phyloP scores from a whole-genome alignment of 108 stramenopile species.

The Cyclostephanos invisitatus region DNA sequence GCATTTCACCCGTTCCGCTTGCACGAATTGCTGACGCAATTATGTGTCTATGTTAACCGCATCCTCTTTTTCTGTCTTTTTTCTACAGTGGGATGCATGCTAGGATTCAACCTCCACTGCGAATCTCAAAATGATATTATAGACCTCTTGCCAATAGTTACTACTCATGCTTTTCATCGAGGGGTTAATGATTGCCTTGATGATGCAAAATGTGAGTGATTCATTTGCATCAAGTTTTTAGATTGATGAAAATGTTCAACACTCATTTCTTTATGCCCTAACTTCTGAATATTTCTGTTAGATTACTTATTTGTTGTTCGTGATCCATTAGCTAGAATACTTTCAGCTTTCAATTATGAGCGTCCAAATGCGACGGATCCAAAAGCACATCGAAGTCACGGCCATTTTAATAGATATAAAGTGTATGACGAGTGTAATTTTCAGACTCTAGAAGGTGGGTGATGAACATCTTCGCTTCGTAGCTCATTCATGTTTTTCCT shows the following conservation, averaged over 20 bases:
- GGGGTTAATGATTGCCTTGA: conserved; percentile 41
- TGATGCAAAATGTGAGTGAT: conserved; percentile 21
- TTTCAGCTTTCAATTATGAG: conserved; percentile 44
- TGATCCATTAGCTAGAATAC: conserved; percentile 31
- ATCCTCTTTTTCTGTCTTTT: background rate
- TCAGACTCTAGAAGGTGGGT: conserved; percentile 24
- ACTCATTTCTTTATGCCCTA: background rate
- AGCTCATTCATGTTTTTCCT: background rate
- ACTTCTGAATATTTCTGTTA: background rate
- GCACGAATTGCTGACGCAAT: background rate
- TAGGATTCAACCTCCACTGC: conserved; percentile 45
- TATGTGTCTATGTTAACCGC: background rate
- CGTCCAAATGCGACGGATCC: conserved; percentile 13
- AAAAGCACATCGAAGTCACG: background rate
- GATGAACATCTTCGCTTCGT: background rate
- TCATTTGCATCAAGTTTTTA: background rate
- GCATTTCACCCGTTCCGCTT: background rate
- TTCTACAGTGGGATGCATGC: conserved; percentile 27
- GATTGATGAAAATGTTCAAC: background rate
- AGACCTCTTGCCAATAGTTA: conserved; percentile 28
- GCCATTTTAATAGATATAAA: conserved; percentile 3
- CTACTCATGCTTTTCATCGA: conserved; percentile 37
- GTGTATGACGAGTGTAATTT: conserved; percentile 25
- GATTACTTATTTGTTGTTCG: conserved; percentile 39
- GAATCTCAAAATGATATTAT: conserved; percentile 12